These are phyloP conservation scores for Trametes sanguinea DNA, from an alignment of 768 basidiomycete genomes.

Conservation along the genomic window DNA sequence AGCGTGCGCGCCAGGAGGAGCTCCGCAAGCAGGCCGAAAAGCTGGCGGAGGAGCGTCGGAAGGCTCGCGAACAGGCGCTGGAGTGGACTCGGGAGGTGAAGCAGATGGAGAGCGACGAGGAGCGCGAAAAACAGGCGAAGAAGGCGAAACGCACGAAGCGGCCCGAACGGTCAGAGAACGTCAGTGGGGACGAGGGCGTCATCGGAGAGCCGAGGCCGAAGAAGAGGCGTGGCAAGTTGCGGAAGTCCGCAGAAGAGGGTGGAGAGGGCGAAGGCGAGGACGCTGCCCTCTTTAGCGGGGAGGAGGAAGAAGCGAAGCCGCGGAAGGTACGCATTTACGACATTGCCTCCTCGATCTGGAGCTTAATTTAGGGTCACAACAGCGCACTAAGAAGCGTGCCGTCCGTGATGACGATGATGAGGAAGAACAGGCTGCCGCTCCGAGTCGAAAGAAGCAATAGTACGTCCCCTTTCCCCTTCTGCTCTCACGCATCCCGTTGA, in stretches of 20 bases:
- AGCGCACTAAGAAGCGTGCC: slow-evolving; percentile 71
- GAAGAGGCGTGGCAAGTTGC: slow-evolving; percentile 69
- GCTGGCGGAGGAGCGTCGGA: slow-evolving; percentile 75
- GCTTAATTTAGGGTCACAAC: background rate
- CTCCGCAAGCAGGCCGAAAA: slow-evolving; percentile 71
- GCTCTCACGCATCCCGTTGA: slow-evolving; percentile 2
- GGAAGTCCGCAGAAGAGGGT: slow-evolving; percentile 50
- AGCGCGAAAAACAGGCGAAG: slow-evolving; percentile 57
- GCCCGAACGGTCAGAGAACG: slow-evolving; percentile 59
- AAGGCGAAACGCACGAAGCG: slow-evolving; percentile 54
- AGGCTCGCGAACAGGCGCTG: slow-evolving; percentile 76
- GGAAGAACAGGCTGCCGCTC: slow-evolving; percentile 49
- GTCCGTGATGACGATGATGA: slow-evolving; percentile 81
- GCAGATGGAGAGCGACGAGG: slow-evolving; percentile 70
- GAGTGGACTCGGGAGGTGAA: slow-evolving; percentile 73
- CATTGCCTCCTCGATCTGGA: background rate
- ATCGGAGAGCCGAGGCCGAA: slow-evolving; percentile 61
- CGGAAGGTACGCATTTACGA: slow-evolving; percentile 58
- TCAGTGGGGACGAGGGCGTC: slow-evolving; percentile 37
- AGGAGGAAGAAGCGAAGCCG: slow-evolving; percentile 66
- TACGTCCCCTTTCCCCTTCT: slow-evolving; percentile 39
- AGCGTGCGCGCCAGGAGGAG: slow-evolving; percentile 66
- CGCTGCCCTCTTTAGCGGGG: slow-evolving; percentile 68
- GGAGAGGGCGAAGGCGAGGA: slow-evolving; percentile 54
- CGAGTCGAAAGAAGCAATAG: slow-evolving; percentile 73